These are phyloP conservation scores for Fraxinus baroniana DNA, from an alignment of 305 asterid species.

Conservation along the genomic window DNA sequence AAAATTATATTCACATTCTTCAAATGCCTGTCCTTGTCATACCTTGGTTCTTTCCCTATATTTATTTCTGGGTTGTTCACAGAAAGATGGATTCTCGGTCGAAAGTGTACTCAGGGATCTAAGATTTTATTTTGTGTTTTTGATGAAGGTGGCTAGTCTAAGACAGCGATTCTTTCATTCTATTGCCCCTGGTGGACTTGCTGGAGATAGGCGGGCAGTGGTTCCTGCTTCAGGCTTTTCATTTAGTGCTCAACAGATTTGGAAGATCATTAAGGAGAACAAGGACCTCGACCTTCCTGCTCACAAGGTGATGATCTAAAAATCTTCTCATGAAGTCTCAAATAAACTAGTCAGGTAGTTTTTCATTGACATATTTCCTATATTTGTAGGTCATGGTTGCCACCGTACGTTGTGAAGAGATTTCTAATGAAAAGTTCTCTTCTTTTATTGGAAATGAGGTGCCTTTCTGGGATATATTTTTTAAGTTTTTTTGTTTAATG, in stretches of 20 bases:
- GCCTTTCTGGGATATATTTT: constrained; percentile 10
- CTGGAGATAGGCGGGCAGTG: constrained; percentile 91
- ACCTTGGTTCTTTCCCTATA: neutral
- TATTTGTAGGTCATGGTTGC: constrained; percentile 88
- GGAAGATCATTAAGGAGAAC: constrained; percentile 90
- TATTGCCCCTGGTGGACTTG: constrained; percentile 96
- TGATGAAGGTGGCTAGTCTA: constrained; percentile 65
- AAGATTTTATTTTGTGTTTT: constrained; percentile 21
- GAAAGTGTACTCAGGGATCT: constrained; percentile 6
- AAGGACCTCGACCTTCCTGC: constrained; percentile 95
- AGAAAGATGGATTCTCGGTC: constrained; percentile 19
- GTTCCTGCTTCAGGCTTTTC: constrained; percentile 96
- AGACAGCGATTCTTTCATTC: constrained; percentile 80
- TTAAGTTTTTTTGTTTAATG: constrained; percentile 15
- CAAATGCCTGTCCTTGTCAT: constrained; percentile 3
- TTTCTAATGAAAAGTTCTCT: constrained; percentile 76
- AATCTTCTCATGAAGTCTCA: constrained; percentile 22
- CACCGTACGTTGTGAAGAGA: constrained; percentile 93
- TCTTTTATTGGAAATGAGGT: constrained; percentile 74
- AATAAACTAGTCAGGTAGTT: constrained; percentile 13
- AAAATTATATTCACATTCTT: constrained; percentile 17
- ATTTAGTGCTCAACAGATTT: constrained; percentile 80
- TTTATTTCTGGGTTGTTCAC: neutral
- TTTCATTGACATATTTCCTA: constrained; percentile 21
- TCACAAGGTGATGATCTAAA: constrained; percentile 62